Conservation (phyloP, 78 protist genomes). For the Isochrysis galbana region DNA sequence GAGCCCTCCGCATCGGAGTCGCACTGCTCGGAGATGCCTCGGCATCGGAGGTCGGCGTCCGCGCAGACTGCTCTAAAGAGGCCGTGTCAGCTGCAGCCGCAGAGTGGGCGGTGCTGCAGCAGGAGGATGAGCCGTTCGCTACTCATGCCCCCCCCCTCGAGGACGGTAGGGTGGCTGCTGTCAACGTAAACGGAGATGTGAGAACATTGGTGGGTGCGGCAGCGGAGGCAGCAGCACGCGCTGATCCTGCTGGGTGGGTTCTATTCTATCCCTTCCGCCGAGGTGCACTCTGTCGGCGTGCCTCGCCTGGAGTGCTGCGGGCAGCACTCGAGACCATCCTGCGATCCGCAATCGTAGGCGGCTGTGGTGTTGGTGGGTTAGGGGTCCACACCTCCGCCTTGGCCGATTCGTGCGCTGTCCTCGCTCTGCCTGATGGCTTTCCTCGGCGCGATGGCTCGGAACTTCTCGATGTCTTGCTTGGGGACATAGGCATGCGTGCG, state of each 20-base stretch:
- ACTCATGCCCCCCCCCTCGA: too few relatives aligned
- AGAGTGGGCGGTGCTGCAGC: background rate
- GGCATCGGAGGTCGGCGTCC: background rate
- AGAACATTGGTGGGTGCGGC: background rate
- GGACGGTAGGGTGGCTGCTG: background rate
- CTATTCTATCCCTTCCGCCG: background rate
- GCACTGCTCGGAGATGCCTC: background rate
- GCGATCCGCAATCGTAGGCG: background rate
- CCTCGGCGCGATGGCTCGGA: background rate
- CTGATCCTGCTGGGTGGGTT: background rate
- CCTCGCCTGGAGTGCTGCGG: background rate
- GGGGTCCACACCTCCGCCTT: background rate
- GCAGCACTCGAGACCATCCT: background rate
- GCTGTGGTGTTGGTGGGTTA: background rate
- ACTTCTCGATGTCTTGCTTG: background rate
- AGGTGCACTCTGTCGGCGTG: background rate
- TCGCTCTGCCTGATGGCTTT: background rate
- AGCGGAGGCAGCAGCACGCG: background rate
- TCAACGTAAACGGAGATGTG: background rate
- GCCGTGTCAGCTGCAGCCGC: background rate
- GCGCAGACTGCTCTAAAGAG: background rate
- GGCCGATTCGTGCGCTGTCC: background rate
- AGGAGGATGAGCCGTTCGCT: too few relatives aligned
- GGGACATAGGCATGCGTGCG: background rate
- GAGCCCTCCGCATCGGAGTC: background rate